phyloP scores from a whole-genome alignment of 148 eudicot genomes.

The Persicaria maculosa region DNA sequence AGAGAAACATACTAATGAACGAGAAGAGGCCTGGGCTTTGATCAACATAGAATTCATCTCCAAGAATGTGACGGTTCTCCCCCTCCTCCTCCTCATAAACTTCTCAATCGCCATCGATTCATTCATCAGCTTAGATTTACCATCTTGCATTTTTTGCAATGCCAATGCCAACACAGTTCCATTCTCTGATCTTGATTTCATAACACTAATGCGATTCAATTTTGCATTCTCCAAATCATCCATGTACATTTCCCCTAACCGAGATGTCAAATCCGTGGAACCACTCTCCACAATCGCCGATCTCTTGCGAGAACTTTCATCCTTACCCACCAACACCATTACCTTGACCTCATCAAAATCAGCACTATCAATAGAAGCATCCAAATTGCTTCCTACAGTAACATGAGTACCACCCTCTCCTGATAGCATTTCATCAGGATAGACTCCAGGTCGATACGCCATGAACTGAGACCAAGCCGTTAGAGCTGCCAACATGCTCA shows the following conservation, averaged over 20 bases:
- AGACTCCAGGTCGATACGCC: constrained; percentile 21
- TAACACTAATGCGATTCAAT: neutral
- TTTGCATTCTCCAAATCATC: neutral
- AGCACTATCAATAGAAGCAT: neutral
- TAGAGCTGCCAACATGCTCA: constrained; percentile 25
- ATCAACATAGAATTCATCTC: constrained; percentile 47
- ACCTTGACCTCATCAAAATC: constrained; percentile 7
- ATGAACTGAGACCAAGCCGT: constrained; percentile 29
- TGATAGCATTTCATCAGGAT: constrained; percentile 5
- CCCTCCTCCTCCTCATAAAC: constrained; percentile 29
- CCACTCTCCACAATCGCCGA: neutral
- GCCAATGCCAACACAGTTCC: neutral
- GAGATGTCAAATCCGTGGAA: neutral
- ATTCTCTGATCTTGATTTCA: neutral
- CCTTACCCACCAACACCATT: neutral
- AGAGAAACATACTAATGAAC: constrained; percentile 37
- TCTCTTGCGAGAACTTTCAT: neutral
- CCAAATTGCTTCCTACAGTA: neutral
- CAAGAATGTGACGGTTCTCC: constrained; percentile 32
- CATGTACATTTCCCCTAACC: neutral
- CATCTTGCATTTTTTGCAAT: neutral
- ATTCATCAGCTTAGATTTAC: constrained; percentile 17
- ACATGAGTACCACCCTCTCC: neutral
- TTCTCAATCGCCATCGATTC: constrained; percentile 18
- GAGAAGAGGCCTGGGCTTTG: constrained; percentile 19